Conservation (phyloP, 208 protist genomes). For the Acanthamoeba sp. region DNA sequence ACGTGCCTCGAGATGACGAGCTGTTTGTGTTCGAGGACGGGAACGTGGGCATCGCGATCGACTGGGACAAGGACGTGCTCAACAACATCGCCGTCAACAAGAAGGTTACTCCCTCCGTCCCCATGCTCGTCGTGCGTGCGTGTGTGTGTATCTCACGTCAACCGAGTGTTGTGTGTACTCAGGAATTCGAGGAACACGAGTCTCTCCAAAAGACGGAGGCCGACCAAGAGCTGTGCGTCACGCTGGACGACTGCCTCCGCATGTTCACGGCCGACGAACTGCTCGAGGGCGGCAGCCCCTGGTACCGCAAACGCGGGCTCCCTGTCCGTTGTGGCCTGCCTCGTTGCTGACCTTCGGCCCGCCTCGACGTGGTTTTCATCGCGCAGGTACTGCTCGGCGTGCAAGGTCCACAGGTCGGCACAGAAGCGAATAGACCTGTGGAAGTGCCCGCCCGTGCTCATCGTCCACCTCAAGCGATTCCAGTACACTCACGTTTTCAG, state of each 20-base stretch:
- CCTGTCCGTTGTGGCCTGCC: not conserved
- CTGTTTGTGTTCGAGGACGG: slow-evolving; percentile 27
- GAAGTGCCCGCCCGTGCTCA: slow-evolving; percentile 86
- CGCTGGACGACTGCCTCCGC: slow-evolving; percentile 81
- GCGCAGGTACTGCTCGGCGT: slow-evolving; percentile 83
- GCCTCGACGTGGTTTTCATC: too few relatives aligned
- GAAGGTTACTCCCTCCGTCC: not conserved
- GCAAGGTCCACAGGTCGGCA: slow-evolving; percentile 81
- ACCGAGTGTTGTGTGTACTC: too few relatives aligned
- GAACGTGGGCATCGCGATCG: slow-evolving; percentile 23
- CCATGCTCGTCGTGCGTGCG: not conserved
- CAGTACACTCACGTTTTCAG: slow-evolving; percentile 62
- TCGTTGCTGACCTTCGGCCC: not conserved
- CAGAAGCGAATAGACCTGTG: slow-evolving; percentile 89
- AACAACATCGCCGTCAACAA: not conserved
- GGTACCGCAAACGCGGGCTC: too few relatives aligned
- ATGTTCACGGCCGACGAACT: slow-evolving; percentile 83
- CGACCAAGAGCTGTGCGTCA: slow-evolving; percentile 40
- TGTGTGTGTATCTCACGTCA: too few relatives aligned
- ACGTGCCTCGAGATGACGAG: not conserved
- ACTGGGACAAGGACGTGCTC: slow-evolving; percentile 39
- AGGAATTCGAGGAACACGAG: slow-evolving; percentile 38
- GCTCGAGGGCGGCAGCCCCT: slow-evolving; percentile 79
- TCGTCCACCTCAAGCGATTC: slow-evolving; percentile 92
- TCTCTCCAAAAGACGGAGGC: not conserved